Evolutionary conservation across 192 early-diverging fungal genomes (phyloP), one percentile per base, ranked within the genome.

Genomic region (Diversispora epigaea): DNA sequence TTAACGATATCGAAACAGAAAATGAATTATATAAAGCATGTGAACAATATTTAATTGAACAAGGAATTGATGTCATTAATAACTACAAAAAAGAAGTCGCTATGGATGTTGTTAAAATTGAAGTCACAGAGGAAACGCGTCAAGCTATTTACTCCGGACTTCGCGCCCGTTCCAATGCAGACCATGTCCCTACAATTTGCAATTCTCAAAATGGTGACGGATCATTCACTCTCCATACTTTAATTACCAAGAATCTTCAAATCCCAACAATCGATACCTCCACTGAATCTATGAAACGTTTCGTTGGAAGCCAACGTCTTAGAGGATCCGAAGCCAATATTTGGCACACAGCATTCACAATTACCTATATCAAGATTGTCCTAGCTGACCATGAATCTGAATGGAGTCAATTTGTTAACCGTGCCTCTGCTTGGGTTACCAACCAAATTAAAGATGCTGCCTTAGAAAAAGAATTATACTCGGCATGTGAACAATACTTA

Each of bases 391-490:
- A 61, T 45, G 39, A 73, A 73, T 2, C 54, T 9, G 50, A 45
- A n/a, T 61, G 58, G 71, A 12, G 41, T 5, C 3, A 6, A 41
- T n/a, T 6, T 11, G 12, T 4, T 21, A 43, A 73, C 8, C 54
- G 56, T 12, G 41, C 56, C 12, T 7, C 9, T n/a, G 0, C n/a
- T 7, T 73, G 52, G 39, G n/a, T 73, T 12, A 41, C 12, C 40
- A 7, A 44, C 17, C 50, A 61, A 57, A 45, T 73, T 12, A 43
- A 73, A 12, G 44, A 73, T 61, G 4, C 43, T 6, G 19, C 17
- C 7, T 60, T 57, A n/a, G 56, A 73, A 25, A 43, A 60, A 61
- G 58, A 73, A 60, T 39, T 61, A 10, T 55, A 50, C 39, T 68
- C 61, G 4, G 61, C 61, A 15, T 63, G 61, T 40, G 61, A 63